Conservation (phyloP, 2,329 filamentous ascomycete genomes). For the Chaetomium olivaceum region DNA sequence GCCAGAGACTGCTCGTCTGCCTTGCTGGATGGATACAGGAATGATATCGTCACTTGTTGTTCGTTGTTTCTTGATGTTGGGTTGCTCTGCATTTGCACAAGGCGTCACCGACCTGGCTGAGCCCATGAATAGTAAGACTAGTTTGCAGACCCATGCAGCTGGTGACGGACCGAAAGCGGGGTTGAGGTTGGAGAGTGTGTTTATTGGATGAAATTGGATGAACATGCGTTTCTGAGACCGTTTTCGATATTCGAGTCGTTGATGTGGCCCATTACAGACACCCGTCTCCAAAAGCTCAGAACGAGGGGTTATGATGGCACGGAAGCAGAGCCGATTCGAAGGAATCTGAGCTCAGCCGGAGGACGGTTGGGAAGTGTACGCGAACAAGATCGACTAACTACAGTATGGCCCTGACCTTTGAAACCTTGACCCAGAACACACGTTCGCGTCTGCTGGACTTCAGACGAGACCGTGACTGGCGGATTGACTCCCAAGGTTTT, state of each 20-base stretch:
- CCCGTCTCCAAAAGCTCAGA: background rate
- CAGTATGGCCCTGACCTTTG: background rate
- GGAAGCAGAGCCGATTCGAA: background rate
- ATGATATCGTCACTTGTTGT: background rate
- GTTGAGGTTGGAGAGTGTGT: background rate
- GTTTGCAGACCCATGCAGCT: slow-evolving; percentile 8
- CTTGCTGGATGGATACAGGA: slow-evolving; percentile 13
- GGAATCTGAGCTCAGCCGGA: background rate
- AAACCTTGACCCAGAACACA: background rate
- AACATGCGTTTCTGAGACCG: slow-evolving; percentile 4
- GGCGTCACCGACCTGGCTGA: slow-evolving; percentile 18
- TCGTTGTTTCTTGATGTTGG: slow-evolving; percentile 24
- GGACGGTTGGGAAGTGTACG: background rate
- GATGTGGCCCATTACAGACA: background rate
- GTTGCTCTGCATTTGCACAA: slow-evolving; percentile 27
- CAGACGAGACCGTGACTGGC: background rate
- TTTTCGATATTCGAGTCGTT: background rate
- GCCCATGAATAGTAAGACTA: background rate
- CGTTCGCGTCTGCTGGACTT: background rate
- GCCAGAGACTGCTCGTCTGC: slow-evolving; percentile 10
- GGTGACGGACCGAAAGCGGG: slow-evolving; percentile 16
- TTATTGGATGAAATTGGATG: slow-evolving; percentile 21
- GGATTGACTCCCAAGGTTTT: background rate
- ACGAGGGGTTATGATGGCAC: background rate
- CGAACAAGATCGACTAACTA: too few species aligned